Percentiles rank a stretch among this genome's conserved stretches.
These are phyloP conservation scores for Aspergillus bertholletiae DNA, from an alignment of 495 filamentous ascomycete species.

Conservation along the genomic window DNA sequence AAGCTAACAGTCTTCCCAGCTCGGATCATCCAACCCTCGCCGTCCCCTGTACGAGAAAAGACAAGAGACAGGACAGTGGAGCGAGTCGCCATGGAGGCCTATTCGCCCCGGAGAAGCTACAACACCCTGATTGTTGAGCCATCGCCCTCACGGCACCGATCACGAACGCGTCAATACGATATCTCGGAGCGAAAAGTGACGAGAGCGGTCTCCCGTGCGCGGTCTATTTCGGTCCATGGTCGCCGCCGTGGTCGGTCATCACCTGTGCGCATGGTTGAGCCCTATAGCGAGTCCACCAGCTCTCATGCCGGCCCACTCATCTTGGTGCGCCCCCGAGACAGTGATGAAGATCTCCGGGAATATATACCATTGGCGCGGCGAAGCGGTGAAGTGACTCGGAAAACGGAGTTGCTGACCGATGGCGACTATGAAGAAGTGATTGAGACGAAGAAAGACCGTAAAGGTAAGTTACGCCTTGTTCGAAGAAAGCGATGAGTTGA, in stretches of 20 bases:
- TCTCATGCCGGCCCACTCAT: conserved; percentile 51
- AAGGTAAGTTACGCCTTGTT: conserved; percentile 75
- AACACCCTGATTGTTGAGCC: conserved; percentile 29
- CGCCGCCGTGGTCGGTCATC: conserved; percentile 34
- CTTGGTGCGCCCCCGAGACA: conserved; percentile 46
- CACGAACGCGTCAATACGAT: conserved; percentile 20
- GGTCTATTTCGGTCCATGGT: conserved; percentile 37
- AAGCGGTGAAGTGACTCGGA: conserved; percentile 40
- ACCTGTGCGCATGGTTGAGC: conserved; percentile 26
- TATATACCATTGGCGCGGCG: conserved; percentile 51
- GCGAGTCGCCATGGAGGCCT: conserved; percentile 23
- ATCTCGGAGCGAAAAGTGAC: conserved; percentile 24
- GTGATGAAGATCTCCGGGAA: conserved; percentile 53
- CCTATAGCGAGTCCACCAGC: conserved; percentile 42
- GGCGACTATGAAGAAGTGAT: conserved; percentile 52
- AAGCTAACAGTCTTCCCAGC: conserved; percentile 18
- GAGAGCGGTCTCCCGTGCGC: conserved; percentile 30
- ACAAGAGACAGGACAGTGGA: conserved; percentile 29
- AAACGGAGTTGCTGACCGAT: conserved; percentile 36
- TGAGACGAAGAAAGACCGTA: conserved; percentile 75
- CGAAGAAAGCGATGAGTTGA: conserved; percentile 36
- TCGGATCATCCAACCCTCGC: conserved; percentile 23
- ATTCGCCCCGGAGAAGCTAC: conserved; percentile 25
- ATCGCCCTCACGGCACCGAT: conserved; percentile 26
- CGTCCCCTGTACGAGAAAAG: conserved; percentile 25